Conservation (phyloP, 768 basidiomycete species). For the Boletus insuetus region DNA sequence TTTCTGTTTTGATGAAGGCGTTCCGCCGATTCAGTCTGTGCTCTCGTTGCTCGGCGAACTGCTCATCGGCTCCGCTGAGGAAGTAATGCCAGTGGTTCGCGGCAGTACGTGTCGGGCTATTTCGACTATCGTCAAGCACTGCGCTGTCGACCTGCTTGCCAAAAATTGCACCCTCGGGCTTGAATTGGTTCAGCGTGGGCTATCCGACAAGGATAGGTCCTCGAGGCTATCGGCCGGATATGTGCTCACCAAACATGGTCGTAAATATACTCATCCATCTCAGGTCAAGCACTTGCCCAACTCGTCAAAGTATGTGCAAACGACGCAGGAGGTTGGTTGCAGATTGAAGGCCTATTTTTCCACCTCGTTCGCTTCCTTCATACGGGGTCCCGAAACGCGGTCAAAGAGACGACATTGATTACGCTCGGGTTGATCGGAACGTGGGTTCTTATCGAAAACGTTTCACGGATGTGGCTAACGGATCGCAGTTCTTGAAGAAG, state of each 20-base stretch:
- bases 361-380: constrained; percentile 50
- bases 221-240: constrained; percentile 72
- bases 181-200: constrained; percentile 45
- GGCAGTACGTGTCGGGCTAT: constrained; percentile 43
- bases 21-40: constrained; percentile 30
- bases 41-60: constrained; percentile 34
- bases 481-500: constrained; percentile 55
- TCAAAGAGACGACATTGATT: constrained; percentile 64
- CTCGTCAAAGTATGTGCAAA: constrained; percentile 44
- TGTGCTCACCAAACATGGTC: constrained; percentile 15
- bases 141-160: constrained; percentile 29
- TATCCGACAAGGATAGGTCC: constrained; percentile 53
- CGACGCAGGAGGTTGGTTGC: constrained; percentile 31
- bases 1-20: constrained; percentile 2
- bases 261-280: constrained; percentile 10
- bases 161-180: constrained; percentile 31
- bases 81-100: constrained; percentile 48
- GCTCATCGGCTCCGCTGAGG: constrained; percentile 45
- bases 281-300: constrained; percentile 45
- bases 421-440: constrained; percentile 55
- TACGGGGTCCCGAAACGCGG: constrained; percentile 36
- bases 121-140: constrained; percentile 41
- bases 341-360: constrained; percentile 42
- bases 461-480: constrained; percentile 3
- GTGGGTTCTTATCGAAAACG: constrained; percentile 21